These are phyloP conservation scores for Trypanosoma brucei DNA, from an alignment of 208 protist genomes.

Conservation along the genomic window DNA sequence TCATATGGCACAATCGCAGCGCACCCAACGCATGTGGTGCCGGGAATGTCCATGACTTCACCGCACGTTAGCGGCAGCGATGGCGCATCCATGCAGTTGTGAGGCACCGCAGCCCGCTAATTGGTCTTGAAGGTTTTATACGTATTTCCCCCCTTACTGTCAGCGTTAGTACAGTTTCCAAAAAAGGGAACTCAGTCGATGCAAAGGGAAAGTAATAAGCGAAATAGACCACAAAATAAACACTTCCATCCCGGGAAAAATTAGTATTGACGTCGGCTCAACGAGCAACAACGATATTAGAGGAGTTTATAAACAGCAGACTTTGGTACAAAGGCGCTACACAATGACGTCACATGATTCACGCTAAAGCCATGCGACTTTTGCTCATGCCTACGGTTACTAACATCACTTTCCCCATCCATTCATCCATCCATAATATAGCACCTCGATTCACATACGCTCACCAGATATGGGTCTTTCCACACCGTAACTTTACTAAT, in stretches of 20 bases:
- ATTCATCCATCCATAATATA: background rate
- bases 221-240: too few species aligned
- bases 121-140: too few species aligned
- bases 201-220: too few species aligned
- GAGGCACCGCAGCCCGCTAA: background rate
- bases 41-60: conserved; percentile 64
- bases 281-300: too few species aligned
- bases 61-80: conserved; percentile 53
- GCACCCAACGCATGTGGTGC: conserved; percentile 60
- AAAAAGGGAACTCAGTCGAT: too few species aligned
- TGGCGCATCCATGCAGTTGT: conserved; percentile 11
- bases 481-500: conserved; percentile 43
- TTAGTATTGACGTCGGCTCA: too few species aligned
- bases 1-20: conserved; percentile 43
- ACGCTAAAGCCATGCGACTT: background rate
- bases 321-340: too few species aligned
- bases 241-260: too few species aligned
- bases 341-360: too few species aligned
- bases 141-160: too few species aligned
- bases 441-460: background rate
- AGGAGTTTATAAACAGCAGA: too few species aligned
- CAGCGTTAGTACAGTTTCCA: too few species aligned
- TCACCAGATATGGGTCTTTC: conserved; percentile 21
- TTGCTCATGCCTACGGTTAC: background rate
- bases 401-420: background rate